Base-by-base conservation (phyloP, 371 early-diverging fungal species). In the Syncephalastrum sp. region DNA sequence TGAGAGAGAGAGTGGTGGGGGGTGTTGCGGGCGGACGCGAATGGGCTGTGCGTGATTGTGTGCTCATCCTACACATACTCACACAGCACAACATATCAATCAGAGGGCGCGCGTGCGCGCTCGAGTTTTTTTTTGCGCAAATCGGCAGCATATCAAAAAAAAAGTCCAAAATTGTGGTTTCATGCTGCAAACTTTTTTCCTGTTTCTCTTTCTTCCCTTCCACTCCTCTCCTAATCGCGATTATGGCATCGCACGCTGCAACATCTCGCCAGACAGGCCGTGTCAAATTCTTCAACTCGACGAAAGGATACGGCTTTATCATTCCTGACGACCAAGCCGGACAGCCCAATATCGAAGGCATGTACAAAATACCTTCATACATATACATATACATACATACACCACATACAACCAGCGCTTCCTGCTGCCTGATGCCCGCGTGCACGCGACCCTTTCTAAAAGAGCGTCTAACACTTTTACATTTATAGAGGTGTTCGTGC, bases 271-370 rank as follows among this genome's bases (percentile, higher is more conserved):
- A 81, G 54, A 80, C 78, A 53, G 92, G 94, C 16, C 82, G 69
- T 46, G 91, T 91, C 69, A 92, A 94, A 84, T 94, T 92, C 68
- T 94, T 94, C 74, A 91, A 90, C 69, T 82, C 86, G 55, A 84
- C 81, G 64, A 94, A 94, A 74, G 94, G 94, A 33, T 94, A 85
- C 63, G 94, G 94, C 2, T 94, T 94, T 68, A 89, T 94, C 61
- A 81, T 92, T 56, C 90, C 91, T 5, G 74, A 81, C 56, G 86
- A 86, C 47, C 65, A 75, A 42, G 81, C 74, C 12, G 56, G 53
- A 7, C 71, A 69, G 21, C 69, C 79, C 46, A 52, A 58, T 25
- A 46, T 56, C 53, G 92, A 91, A 85, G 87, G 91, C 90, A 60
- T 42, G 13, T 50, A 4, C 16, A 33, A 16, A 16, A 43, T 15